phyloP scores from a whole-genome alignment of 768 basidiomycete genomes.

The Tricholoma furcatifolium region DNA sequence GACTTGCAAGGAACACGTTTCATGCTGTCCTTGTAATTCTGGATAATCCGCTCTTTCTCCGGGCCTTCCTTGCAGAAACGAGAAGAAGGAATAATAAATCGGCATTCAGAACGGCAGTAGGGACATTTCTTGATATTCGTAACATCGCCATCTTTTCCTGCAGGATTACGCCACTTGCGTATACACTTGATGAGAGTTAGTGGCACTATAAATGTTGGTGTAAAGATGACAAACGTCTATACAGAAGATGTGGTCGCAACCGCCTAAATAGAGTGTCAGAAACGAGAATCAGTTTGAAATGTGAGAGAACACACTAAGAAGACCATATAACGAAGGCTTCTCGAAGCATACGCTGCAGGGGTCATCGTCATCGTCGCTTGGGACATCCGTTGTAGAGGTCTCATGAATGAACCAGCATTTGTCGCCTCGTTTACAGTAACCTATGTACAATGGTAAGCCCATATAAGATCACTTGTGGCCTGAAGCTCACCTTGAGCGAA shows the following conservation, averaged over 20 bases:
- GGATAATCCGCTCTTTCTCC: constrained; percentile 48
- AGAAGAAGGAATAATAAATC: constrained; percentile 74
- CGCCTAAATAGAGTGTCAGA: constrained; percentile 37
- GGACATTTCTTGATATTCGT: constrained; percentile 75
- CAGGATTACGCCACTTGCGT: constrained; percentile 71
- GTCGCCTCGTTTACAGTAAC: constrained; percentile 69
- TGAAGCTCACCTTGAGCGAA: constrained; percentile 51
- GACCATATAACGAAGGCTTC: constrained; percentile 64
- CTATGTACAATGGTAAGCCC: constrained; percentile 30
- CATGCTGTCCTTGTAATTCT: constrained; percentile 74
- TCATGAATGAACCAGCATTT: constrained; percentile 76
- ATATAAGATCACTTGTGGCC: background rate
- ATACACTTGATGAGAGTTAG: constrained; percentile 55
- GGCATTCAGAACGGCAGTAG: constrained; percentile 66
- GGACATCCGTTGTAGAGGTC: constrained; percentile 8
- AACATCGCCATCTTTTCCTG: constrained; percentile 49
- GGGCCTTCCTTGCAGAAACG: constrained; percentile 57
- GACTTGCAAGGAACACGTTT: constrained; percentile 66
- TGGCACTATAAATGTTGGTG: background rate
- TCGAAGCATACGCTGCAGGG: constrained; percentile 76
- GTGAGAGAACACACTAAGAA: constrained; percentile 50
- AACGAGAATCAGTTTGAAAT: background rate
- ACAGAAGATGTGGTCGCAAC: constrained; percentile 81
- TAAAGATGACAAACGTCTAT: constrained; percentile 45
- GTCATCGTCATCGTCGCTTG: constrained; percentile 42